Conservation (phyloP, 2,329 filamentous ascomycete species). For the Huntiella bhutanensis region DNA sequence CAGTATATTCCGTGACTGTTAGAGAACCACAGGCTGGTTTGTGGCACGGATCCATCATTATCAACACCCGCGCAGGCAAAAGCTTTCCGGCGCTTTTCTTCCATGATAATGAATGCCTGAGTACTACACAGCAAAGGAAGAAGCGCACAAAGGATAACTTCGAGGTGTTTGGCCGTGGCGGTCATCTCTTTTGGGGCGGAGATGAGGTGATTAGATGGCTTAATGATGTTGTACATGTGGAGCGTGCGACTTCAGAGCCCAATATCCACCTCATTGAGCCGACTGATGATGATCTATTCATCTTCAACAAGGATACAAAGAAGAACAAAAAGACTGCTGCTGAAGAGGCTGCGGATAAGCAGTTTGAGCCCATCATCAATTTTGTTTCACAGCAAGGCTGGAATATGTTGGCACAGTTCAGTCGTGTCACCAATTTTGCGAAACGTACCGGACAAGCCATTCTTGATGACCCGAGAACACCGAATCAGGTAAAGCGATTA, state of each 20-base stretch:
- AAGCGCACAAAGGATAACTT: conserved; percentile 67
- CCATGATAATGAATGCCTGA: conserved; percentile 91
- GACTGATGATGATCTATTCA: conserved; percentile 60
- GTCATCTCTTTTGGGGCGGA: conserved; percentile 90
- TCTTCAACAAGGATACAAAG: conserved; percentile 38
- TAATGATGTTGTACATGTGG: conserved; percentile 62
- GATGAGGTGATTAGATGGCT: conserved; percentile 90
- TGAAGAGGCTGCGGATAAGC: conserved; percentile 19
- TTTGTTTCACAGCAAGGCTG: conserved; percentile 87
- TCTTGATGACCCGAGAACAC: conserved; percentile 75
- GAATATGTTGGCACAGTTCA: conserved; percentile 93
- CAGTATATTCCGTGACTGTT: conserved; percentile 78
- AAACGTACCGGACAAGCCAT: conserved; percentile 80
- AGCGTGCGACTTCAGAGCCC: conserved; percentile 68
- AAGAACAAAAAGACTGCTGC: conserved; percentile 11
- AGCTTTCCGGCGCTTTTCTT: conserved; percentile 94
- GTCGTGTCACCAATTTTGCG: conserved; percentile 93
- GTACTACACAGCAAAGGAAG: conserved; percentile 86
- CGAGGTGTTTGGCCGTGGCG: conserved; percentile 70
- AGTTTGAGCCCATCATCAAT: conserved; percentile 86
- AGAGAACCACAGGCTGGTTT: conserved; percentile 85
- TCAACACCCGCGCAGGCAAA: conserved; percentile 79
- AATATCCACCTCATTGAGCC: conserved; percentile 87
- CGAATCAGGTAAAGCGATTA: conserved; percentile 68
- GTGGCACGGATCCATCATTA: conserved; percentile 94